Evolutionary conservation across 2,329 filamentous ascomycete species (phyloP), one percentile per base, ranked within the genome.

Genomic region (Blumeria graminis): DNA sequence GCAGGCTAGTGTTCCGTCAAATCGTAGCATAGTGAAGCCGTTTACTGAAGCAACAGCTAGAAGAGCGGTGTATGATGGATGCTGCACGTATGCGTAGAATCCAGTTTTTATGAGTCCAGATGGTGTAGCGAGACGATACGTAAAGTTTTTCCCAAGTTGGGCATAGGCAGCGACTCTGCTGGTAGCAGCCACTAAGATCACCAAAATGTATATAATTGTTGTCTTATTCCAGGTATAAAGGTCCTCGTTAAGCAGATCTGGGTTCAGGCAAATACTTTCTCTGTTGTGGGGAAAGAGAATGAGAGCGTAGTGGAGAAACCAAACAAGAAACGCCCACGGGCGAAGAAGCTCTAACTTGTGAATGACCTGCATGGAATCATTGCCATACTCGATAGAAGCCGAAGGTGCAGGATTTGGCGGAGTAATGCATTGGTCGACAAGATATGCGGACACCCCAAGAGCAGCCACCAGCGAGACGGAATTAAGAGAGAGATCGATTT

Each of bases 51-150:
- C 55, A 0, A 76, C 58, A 3, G 71, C 35, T 0, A 68, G 13
- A 1, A 72, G 39, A 0, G 72, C 73, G 0, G 71, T 72, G 69
- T 96, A 96, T 58, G 84, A 84, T 14, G 90, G 90, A 69, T 96
- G 90, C 22, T 90, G 74, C 55, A 92, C 71, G 55, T 76, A 69
- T 6, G 72, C 71, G 68, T 95, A 96, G 36, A 95, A 71, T 0
- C 90, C 90, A 35, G 72, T 73, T 0, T 82, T 93, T 1, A 96
- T 84, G 18, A 96, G 75, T 53, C 74, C 74, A 67, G 94, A 68
- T 1, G 76, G 76, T 57, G 68, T 63, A 0, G 70, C 65, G 1
- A 79, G 69, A 1, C 69, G 66, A 59, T 76, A 79, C 0, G 75
- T 78, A 60, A 78, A 78, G 56, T 75, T 71, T 13, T 64, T 67